Base-by-base conservation (phyloP, 2,329 filamentous ascomycete species). In the Scolecobasidium constrictum region DNA sequence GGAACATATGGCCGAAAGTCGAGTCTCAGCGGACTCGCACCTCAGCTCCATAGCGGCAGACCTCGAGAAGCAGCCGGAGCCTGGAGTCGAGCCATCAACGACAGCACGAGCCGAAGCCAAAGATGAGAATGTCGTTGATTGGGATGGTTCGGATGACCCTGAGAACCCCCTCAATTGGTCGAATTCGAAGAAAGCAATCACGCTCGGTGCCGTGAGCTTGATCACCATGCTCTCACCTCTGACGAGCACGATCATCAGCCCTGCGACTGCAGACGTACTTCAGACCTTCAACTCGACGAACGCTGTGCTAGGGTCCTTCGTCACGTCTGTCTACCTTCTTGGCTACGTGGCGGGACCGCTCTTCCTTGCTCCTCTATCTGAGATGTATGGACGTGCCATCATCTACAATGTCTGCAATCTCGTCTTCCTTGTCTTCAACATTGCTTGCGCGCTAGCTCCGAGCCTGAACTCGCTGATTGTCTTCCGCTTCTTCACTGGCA, bases 91-190 rank as follows among this genome's bases (percentile, higher is more conserved):
- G n/a, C n/a, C n/a, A n/a, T n/a, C n/a, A n/a, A n/a, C n/a, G n/a
- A n/a, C n/a, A n/a, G n/a, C n/a, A n/a, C 26, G n/a, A 31, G 26
- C 9, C n/a, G 26, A 31, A 9, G 26, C n/a, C 26, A 31, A 31
- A 31, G 9, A 21, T 16, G 12, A 12, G 9, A 12, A 21, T 16
- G 9, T 39, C 57, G 65, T 69, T 2, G 63, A 60, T 2, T 70
- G 66, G 66, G 66, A 69, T 43, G 59, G 60, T 2, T 56, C 62
- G 4, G 55, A 66, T 20, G 49, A 50, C 37, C 69, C 71, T 1
- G 57, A 66, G 26, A 77, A 80, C 45, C 77, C 78, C 0, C 57
- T 71, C 47, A 83, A 82, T 53, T 83, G 77, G 76, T 51, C 65
- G 2, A 49, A 51, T 1, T 45, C 45, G 5, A 63, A 61, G 50